phyloP scores from a whole-genome alignment of 2,329 filamentous ascomycete genomes.

The Penicillium sp. region DNA sequence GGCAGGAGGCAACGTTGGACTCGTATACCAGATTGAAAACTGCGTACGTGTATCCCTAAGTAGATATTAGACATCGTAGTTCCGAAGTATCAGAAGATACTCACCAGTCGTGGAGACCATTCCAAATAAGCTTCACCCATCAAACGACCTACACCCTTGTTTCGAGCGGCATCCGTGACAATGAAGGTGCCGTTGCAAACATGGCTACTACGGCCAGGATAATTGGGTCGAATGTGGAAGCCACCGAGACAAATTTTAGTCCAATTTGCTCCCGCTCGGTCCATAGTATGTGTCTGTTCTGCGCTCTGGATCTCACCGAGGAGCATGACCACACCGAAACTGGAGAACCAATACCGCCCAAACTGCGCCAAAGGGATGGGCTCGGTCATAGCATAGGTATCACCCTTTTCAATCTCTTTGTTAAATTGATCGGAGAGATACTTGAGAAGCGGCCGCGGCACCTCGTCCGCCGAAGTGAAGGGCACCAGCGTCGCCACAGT shows the following conservation, averaged over 20 bases:
- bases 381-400: conserved; percentile 87
- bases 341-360: conserved; percentile 83
- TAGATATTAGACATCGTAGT: conserved; percentile 16
- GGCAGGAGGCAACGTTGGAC: conserved; percentile 84
- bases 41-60: conserved; percentile 78
- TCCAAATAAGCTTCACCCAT: conserved; percentile 77
- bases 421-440: conserved; percentile 84
- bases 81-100: conserved; percentile 15
- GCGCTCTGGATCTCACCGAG: conserved; percentile 68
- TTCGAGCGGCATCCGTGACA: conserved; percentile 69
- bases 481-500: conserved; percentile 82
- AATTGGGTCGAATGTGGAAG: conserved; percentile 94
- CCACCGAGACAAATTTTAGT: conserved; percentile 77
- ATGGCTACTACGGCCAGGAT: conserved; percentile 85
- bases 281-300: conserved; percentile 52
- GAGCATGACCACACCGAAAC: conserved; percentile 85
- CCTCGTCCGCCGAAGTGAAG: conserved; percentile 71
- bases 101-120: conserved; percentile 66
- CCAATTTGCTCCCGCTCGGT: conserved; percentile 67
- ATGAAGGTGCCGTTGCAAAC: conserved; percentile 76
- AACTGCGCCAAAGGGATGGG: conserved; percentile 72
- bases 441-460: conserved; percentile 70
- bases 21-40: conserved; percentile 95
- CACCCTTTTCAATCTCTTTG: conserved; percentile 85
- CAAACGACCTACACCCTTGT: conserved; percentile 70